Base-by-base conservation (phyloP, 495 filamentous ascomycete genomes). In the Eremomyces bilateralis region DNA sequence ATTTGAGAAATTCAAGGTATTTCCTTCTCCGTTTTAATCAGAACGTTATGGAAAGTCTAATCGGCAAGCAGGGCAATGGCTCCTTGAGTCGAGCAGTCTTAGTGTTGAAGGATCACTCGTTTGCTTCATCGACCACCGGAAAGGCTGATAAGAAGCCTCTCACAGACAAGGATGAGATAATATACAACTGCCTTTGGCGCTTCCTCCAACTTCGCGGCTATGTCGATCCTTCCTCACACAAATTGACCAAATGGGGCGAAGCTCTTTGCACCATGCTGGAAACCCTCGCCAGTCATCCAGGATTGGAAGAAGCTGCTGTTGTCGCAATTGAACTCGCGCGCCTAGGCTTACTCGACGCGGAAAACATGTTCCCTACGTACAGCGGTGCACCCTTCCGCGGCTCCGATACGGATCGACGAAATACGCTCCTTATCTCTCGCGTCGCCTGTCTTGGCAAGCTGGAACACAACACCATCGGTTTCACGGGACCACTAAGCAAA, bases 401-500 rank as follows among this genome's bases (percentile, higher is more conserved):
- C 6, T 18, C 31, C 5, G 35, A 35, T 15, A 34, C 34, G 16
- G 16, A 40, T 42, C 21, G 36, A 49, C 54, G 58, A 6, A 73
- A 73, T 53, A 70, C 78, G 25, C 62, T 85, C 40, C 65, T 94
- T 20, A 69, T 94, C 40, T 81, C 79, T 37, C 75, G 84, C 27
- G 75, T 88, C 37, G 76, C 84, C 11, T 80, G 73, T 33, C 61
- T 95, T 42, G 70, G 75, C 31, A 77, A 76, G 43, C 59, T 99
- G 17, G 69, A 71, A 20, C 88, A 99, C 49, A 66, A 79, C 42
- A 58, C 64, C 4, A 83, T 84, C 44, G 84, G 90, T 17, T 99
- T 92, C 54, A 94, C 88, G 17, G 88, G 88, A 1, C 88, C 88
- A 0, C 62, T 99, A 1, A 93, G 79, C 60, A 73, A 84, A 48